A percentile compares a stretch with the other conserved stretches of the same genome.
phyloP scores from a whole-genome alignment of 2,329 filamentous ascomycete species.

The Alternaria solani region DNA sequence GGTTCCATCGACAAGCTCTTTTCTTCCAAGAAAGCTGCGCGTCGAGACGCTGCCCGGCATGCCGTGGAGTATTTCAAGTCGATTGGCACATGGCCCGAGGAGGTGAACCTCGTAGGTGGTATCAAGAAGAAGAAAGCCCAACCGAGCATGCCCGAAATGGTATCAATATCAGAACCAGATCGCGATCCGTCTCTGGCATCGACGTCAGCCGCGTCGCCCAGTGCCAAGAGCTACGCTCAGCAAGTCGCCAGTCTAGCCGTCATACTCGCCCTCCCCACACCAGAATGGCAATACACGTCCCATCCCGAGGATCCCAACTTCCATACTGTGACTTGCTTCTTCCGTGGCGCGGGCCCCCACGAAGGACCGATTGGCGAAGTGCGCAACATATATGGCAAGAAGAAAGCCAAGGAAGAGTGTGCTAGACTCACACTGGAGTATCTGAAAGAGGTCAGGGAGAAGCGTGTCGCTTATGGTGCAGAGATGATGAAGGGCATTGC shows the following conservation, averaged over 20 bases:
- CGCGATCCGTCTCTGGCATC: neutral
- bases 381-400: slow-evolving; percentile 56
- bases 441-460: slow-evolving; percentile 46
- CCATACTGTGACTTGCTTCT: slow-evolving; percentile 49
- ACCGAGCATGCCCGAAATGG: neutral
- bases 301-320: slow-evolving; percentile 33
- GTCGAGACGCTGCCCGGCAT: slow-evolving; percentile 51
- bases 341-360: slow-evolving; percentile 33
- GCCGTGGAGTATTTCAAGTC: slow-evolving; percentile 54
- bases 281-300: slow-evolving; percentile 28
- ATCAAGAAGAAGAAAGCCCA: slow-evolving; percentile 39
- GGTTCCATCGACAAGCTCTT: slow-evolving; percentile 47
- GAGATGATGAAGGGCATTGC: slow-evolving; percentile 25
- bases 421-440: slow-evolving; percentile 53
- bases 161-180: neutral
- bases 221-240: slow-evolving; percentile 16
- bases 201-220: neutral
- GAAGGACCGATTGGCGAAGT: slow-evolving; percentile 53
- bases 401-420: slow-evolving; percentile 59
- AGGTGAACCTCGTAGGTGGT: slow-evolving; percentile 28
- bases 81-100: slow-evolving; percentile 42
- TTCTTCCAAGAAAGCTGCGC: slow-evolving; percentile 53
- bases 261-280: slow-evolving; percentile 31
- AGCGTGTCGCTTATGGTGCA: slow-evolving; percentile 27
- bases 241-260: slow-evolving; percentile 30